These are phyloP conservation scores for Thymus quinquecostatus DNA, from an alignment of 257 asterid genomes.

Conservation along the genomic window DNA sequence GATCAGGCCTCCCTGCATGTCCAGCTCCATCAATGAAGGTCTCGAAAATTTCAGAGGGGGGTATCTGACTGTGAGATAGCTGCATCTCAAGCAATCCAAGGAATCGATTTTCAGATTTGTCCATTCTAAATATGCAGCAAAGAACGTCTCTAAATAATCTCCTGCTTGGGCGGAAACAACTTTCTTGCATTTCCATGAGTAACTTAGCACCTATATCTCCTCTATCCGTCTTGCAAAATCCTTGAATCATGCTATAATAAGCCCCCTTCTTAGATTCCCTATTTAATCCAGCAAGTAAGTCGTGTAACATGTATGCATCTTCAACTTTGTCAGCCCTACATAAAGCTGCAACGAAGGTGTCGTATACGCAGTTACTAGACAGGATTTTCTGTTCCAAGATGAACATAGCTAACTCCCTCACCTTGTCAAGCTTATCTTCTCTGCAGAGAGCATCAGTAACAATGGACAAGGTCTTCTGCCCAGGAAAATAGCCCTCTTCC, in stretches of 20 bases:
- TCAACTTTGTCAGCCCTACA: conserved; percentile 61
- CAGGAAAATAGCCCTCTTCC: conserved; percentile 64
- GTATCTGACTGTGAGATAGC: conserved; percentile 40
- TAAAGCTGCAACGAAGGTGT: conserved; percentile 64
- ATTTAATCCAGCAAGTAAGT: conserved; percentile 49
- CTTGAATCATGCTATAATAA: conserved; percentile 59
- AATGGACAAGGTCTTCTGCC: conserved; percentile 54
- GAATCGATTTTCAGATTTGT: conserved; percentile 54
- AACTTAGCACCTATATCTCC: conserved; percentile 72
- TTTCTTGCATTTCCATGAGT: conserved; percentile 87
- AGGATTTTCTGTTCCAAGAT: conserved; percentile 47
- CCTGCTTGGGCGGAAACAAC: conserved; percentile 48
- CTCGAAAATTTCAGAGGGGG: conserved; percentile 38
- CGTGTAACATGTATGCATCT: conserved; percentile 65
- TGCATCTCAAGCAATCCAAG: conserved; percentile 66
- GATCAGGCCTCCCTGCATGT: conserved; percentile 62
- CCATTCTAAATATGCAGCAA: conserved; percentile 53
- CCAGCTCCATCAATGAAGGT: conserved; percentile 87
- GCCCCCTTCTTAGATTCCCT: conserved; percentile 44
- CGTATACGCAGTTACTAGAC: conserved; percentile 48
- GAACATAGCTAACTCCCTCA: conserved; percentile 63
- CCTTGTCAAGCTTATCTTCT: conserved; percentile 69
- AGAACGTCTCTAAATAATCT: conserved; percentile 58
- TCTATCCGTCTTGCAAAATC: conserved; percentile 55
- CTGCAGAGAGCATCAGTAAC: conserved; percentile 64